Base-by-base conservation (phyloP, 768 basidiomycete species). In the Suillus clintonianus region DNA sequence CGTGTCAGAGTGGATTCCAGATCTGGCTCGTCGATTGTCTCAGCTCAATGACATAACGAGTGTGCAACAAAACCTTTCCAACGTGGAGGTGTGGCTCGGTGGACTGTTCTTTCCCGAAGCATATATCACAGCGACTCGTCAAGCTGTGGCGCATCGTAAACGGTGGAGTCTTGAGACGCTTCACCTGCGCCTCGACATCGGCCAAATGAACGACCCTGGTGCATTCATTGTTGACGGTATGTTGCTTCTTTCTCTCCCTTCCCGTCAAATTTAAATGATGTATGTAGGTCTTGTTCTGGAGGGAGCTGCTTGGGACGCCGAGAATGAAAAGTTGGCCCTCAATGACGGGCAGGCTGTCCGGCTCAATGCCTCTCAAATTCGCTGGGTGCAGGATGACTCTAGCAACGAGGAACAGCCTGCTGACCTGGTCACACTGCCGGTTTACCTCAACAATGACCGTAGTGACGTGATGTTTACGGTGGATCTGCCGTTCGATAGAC, bases 71-170 rank as follows among this genome's bases (percentile, higher is more conserved):
- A 87, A 82, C 70, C 77, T 90, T 66, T 83, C 80, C 67, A 82
- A 91, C 68, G 79, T 91, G 54, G 88, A 93, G 76, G 91, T 97
- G 51, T 94, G 94, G 92, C 86, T 99, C 15, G 95, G 97, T 27
- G 92, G 94, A 0, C 76, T 99, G 62, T 98, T 99, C 84, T 95
- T 92, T 85, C 97, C 97, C 0, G 94, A 96, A 71, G 96, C 95
- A 4, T 99, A 95, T 74, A 85, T 99, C 70, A 98, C 97, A 1
- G 97, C 97, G 2, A 96, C 95, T 2, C 85, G 97, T 58, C 97
- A 99, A 76, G 88, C 93, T n/a, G 92, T 95, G 5, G 97, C 97
- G 2, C 96, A 98, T 73, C 83, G 89, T 61, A 94, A 91, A 79
- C 88, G 89, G 67, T 94, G 93, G 91, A 96, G 94, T 76, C 78